Percentiles rank a stretch among this genome's conserved stretches.
Evolutionary conservation across 768 basidiomycete genomes (phyloP).

Genomic region (Rhodotorula sphaerocarpa): DNA sequence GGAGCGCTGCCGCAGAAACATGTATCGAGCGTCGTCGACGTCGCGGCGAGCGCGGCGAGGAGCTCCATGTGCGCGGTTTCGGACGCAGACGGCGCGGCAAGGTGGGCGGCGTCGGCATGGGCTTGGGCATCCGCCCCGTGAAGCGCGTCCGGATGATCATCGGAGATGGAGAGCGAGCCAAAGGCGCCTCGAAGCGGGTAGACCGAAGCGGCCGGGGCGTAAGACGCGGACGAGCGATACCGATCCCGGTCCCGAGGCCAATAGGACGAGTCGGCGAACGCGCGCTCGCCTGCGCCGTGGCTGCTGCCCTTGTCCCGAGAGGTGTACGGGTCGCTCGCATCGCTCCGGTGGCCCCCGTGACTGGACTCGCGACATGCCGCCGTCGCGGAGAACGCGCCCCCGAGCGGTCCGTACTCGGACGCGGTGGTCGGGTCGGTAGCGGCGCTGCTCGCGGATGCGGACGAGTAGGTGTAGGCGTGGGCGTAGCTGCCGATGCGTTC

Average conservation of each 20-base stretch:
- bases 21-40: constrained; percentile 18
- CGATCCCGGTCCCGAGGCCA: constrained; percentile 20
- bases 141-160: not conserved
- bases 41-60: constrained; percentile 17
- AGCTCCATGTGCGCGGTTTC: constrained; percentile 3
- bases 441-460: not conserved
- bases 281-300: too few species aligned
- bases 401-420: too few species aligned
- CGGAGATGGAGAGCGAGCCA: not conserved
- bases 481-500: constrained; percentile 7
- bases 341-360: too few species aligned
- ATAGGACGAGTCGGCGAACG: not conserved
- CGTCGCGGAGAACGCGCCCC: not conserved
- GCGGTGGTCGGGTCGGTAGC: not conserved
- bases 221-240: constrained; percentile 27
- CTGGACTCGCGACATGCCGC: too few species aligned
- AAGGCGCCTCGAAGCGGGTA: constrained; percentile 4
- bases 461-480: too few species aligned
- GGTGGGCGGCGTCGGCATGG: constrained; percentile 3
- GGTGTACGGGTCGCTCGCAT: too few species aligned
- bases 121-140: not conserved
- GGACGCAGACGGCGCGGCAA: not conserved
- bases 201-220: not conserved
- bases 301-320: too few species aligned
- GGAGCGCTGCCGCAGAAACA: constrained; percentile 29